Evolutionary conservation across 345 rosid genomes (phyloP), one percentile per base, ranked within the genome.

Genomic region (Turritis glabra): DNA sequence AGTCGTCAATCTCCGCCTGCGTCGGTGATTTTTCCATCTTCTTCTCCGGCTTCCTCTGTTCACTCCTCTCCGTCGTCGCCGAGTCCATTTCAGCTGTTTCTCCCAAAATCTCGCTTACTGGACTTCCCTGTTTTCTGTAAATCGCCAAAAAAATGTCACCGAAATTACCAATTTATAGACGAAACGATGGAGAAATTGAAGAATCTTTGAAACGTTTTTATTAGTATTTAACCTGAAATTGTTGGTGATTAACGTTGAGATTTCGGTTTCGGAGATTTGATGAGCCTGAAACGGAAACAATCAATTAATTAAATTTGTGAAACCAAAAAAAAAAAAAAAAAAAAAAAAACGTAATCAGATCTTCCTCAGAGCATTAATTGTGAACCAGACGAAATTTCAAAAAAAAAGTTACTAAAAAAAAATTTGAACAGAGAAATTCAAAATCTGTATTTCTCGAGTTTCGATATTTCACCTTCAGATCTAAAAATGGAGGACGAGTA

Each of bases 381-480:
- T 7, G 44, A 25, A 13, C 8, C 66, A 69, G 41, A 22, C 48
- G 47, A 64, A 9, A 66, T 17, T 7, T n/a, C n/a, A 6, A 26
- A 68, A 12, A n/a, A 23, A 69, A 69, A 40, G n/a, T n/a, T n/a
- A n/a, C n/a, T 7, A 6, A 26, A 68, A 12, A n/a, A 23, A 69
- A 69, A 40, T 0, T 6, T 1, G 18, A 22, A 65, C 11, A 48
- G 48, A 64, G 7, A 35, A 64, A 73, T 22, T 58, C 4, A 38
- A 63, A 47, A 60, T 13, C 30, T 9, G 43, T 14, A 17, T 2
- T 2, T 15, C 5, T 41, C 40, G 60, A 61, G 37, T 54, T 64
- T 60, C 2, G 17, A 40, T 29, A 58, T 33, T 63, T 80, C 58
- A 85, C 93, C 89, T 86, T 73, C 54, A 81, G 89, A 88, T 88